Evolutionary conservation across 805 yeast species (phyloP).

Genomic region (Kazachstania bromeliacearum): DNA sequence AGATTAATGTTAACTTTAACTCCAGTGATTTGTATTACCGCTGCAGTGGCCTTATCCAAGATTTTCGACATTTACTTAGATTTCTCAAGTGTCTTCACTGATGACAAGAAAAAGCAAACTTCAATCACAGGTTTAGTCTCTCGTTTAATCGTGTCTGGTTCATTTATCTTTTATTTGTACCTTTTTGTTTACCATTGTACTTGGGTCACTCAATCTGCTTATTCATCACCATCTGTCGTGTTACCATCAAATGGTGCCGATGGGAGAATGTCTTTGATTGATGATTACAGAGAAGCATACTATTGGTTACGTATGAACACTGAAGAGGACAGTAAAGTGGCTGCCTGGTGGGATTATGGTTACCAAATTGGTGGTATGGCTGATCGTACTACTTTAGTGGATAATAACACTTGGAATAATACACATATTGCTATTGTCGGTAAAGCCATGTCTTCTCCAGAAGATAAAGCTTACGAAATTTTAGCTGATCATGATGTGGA

Average conservation of each 20-base stretch:
- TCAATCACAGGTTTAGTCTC: constrained; percentile 34
- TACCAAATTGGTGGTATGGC: constrained; percentile 99
- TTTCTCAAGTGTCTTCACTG: constrained; percentile 31
- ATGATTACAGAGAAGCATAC: constrained; percentile 97
- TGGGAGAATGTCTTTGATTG: constrained; percentile 77
- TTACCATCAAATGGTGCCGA: constrained; percentile 72
- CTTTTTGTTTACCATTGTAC: constrained; percentile 90
- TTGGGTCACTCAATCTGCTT: constrained; percentile 93
- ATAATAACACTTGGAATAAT: constrained; percentile 98
- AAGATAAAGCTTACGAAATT: constrained; percentile 80
- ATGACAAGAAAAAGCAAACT: constrained; percentile 12
- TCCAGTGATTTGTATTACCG: constrained; percentile 90
- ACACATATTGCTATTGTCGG: constrained; percentile 99
- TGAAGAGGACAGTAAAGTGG: constrained; percentile 86
- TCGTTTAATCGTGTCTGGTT: constrained; percentile 49
- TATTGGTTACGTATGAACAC: constrained; percentile 99
- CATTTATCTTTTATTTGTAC: constrained; percentile 65
- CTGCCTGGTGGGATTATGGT: constrained; percentile 99
- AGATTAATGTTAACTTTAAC: constrained; percentile 95
- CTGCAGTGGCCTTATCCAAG: constrained; percentile 80
- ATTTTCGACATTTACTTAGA: constrained; percentile 75
- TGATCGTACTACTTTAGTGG: constrained; percentile 95
- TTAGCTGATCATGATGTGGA: constrained; percentile 89
- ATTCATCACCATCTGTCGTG: constrained; percentile 96
- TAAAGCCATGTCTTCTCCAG: constrained; percentile 88